Percentiles rank a stretch among this genome's conserved stretches.
Evolutionary conservation across 768 basidiomycete species (phyloP).

Genomic region (Termitomyces sp.): DNA sequence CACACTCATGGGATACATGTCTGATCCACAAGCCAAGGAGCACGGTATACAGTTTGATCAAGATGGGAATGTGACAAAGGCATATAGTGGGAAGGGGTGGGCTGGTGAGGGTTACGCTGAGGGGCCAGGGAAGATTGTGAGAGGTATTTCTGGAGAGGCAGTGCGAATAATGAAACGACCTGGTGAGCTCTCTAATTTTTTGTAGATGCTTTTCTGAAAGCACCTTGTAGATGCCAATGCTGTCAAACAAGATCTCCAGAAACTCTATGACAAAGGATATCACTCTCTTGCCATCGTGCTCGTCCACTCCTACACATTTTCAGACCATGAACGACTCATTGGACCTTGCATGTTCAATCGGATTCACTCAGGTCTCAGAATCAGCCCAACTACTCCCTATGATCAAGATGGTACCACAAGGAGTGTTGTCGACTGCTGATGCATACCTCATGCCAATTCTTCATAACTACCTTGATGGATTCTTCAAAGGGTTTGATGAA

Average conservation of each 20-base stretch:
- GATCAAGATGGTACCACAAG: conserved; percentile 95
- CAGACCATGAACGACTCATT: conserved; percentile 76
- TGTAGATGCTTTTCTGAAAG: conserved; percentile 5
- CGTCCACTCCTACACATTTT: conserved; percentile 90
- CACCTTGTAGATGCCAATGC: conserved; percentile 43
- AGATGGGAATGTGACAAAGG: conserved; percentile 60
- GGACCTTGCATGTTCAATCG: conserved; percentile 76
- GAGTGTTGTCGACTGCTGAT: conserved; percentile 89
- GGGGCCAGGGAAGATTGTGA: conserved; percentile 77
- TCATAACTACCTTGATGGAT: conserved; percentile 81
- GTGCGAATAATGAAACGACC: conserved; percentile 79
- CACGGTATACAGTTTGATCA: conserved; percentile 78
- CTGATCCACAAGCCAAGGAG: conserved; percentile 77
- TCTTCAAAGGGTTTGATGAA: conserved; percentile 85
- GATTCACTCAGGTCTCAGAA: conserved; percentile 89
- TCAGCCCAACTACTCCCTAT: conserved; percentile 87
- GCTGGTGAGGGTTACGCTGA: conserved; percentile 69
- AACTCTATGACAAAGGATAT: conserved; percentile 78
- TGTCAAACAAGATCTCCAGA: conserved; percentile 62
- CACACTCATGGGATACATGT: conserved; percentile 90
- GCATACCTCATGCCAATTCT: conserved; percentile 94
- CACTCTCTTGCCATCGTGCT: conserved; percentile 88
- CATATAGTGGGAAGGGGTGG: conserved; percentile 78
- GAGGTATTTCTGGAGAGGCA: conserved; percentile 86
- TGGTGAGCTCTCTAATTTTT: conserved; percentile 36